Evolutionary conservation across 257 asterid species (phyloP), one percentile per base, ranked within the genome.

Genomic region (Avicennia marina): DNA sequence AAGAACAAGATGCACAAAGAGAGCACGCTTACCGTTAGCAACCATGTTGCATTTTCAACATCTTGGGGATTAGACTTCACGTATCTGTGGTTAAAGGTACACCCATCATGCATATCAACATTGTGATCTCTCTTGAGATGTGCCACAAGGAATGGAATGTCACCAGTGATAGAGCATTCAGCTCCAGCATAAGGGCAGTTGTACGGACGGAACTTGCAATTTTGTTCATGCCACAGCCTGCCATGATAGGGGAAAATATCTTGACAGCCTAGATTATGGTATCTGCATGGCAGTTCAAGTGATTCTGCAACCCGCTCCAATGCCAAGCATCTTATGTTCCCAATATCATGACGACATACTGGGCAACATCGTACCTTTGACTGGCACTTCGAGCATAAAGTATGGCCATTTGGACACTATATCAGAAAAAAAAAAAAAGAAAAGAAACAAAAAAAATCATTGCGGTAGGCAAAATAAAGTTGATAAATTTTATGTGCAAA

Each of bases 361-460:
- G 86, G 83, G 78, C 86, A 79, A 38, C 76, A 54, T 1, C 57
- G 72, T 18, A 76, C 70, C 52, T 73, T 73, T 2, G 72, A 47
- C 64, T 76, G 79, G 68, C 86, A 79, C 63, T 70, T 76, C 6
- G 74, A 73, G 70, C 86, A 79, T 64, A 79, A 55, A 46, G 86
- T 79, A 58, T 79, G 86, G 61, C 86, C 86, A 56, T 79, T 79
- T 58, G 86, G 83, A 50, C 83, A 79, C 85, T 79, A 48, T 13
- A 67, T 57, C 12, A 20, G 62, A 26, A 67, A 49, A 29, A 12
- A 36, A 36, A 36, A 11, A 3, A 11, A 36, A 36, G 10, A 36
- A 5, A 4, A 11, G 10, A 5, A 4, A 36, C 13, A 11, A 7
- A 36, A 36, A 2, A 36, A 41, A 32, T 40, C 16, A 60, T 4